Conservation (phyloP, 2,329 filamentous ascomycete genomes). For the Coniosporium tulheliwenetii region DNA sequence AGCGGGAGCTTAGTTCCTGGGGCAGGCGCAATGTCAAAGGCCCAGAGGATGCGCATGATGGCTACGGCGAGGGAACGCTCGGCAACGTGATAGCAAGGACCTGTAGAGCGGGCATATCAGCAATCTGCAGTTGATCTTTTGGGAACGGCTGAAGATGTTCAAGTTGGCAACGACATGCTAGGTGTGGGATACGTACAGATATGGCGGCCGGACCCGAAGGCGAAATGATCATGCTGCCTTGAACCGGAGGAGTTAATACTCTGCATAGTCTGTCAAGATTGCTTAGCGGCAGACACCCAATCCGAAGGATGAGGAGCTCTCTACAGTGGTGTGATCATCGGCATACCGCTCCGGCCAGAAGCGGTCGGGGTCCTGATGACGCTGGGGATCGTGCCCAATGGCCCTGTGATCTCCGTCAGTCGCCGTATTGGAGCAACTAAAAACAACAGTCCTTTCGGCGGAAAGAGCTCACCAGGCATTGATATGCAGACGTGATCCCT, state of each 20-base stretch:
- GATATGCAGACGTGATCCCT: not conserved
- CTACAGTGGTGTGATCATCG: not conserved
- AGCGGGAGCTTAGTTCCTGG: not conserved
- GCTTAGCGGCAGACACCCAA: not conserved
- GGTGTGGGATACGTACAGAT: not conserved
- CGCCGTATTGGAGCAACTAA: not conserved
- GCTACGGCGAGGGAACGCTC: conserved; percentile 2
- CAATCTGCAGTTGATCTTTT: not conserved
- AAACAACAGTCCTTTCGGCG: not conserved
- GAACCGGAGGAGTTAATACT: not conserved
- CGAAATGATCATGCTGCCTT: conserved; percentile 1
- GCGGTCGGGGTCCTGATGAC: not conserved
- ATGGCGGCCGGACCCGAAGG: conserved; percentile 1
- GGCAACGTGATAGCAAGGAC: conserved; percentile 1
- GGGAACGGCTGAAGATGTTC: not conserved
- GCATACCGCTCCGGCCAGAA: not conserved
- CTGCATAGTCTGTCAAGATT: not conserved
- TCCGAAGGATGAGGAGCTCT: not conserved
- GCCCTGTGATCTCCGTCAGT: no score
- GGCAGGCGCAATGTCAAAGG: conserved; percentile 1
- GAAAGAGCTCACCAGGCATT: not conserved
- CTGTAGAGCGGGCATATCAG: not conserved
- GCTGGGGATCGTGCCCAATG: not conserved
- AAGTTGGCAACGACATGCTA: no score
- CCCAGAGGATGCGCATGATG: conserved; percentile 2